Conservation (phyloP, 2,329 filamentous ascomycete species). For the Didymella keratinophila region DNA sequence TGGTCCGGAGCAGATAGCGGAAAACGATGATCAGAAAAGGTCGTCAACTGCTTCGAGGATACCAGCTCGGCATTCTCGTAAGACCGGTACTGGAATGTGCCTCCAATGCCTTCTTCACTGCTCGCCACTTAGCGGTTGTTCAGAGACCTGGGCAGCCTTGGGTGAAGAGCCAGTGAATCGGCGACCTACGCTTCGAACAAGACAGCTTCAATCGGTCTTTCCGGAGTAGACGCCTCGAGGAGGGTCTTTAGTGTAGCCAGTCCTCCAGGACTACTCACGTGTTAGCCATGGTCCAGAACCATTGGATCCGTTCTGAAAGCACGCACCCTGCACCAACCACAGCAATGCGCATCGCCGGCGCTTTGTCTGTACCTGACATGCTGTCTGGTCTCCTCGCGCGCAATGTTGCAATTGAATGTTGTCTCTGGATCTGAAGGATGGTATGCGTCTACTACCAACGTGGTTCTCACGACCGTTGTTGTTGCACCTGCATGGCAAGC, state of each 20-base stretch:
- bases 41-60: conserved; percentile 60
- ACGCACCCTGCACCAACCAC: conserved; percentile 42
- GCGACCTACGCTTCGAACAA: conserved; percentile 54
- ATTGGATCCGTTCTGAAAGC: background rate
- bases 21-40: conserved; percentile 60
- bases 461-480: background rate
- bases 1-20: conserved; percentile 51
- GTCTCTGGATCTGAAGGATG: background rate
- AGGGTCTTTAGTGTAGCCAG: conserved; percentile 42
- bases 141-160: background rate
- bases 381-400: background rate
- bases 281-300: background rate
- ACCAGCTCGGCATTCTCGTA: conserved; percentile 62
- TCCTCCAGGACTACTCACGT: conserved; percentile 34
- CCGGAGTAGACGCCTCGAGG: conserved; percentile 41
- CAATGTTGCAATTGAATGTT: background rate
- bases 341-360: conserved; percentile 37
- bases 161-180: background rate
- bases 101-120: conserved; percentile 54
- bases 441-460: background rate
- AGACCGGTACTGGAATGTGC: conserved; percentile 57
- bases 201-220: conserved; percentile 51
- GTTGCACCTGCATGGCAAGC: conserved; percentile 4
- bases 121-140: conserved; percentile 9
- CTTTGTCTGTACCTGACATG: conserved; percentile 25